Evolutionary conservation across 1,139 yeast genomes (phyloP), one percentile per base, ranked within the genome.

Genomic region (Hyphopichia buzzinii): DNA sequence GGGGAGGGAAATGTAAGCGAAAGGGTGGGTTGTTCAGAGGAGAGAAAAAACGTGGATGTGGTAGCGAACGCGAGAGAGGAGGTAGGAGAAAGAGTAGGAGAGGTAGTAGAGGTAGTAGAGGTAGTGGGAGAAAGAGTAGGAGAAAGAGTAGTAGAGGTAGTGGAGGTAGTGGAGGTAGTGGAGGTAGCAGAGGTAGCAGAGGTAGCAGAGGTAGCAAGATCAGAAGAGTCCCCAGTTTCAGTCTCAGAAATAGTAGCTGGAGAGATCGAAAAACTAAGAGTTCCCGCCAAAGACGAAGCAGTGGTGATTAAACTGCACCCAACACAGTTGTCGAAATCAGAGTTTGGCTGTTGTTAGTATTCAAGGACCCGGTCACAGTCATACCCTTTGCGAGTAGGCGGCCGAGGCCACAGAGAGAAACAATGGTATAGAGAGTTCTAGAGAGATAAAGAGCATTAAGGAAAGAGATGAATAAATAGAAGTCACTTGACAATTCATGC

Each of bases 281-380:
- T 59, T 14, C 62, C 59, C 13, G 48, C 48, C 11, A 54, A 41
- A n/a, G 50, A 40, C 27, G 29, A 28, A 7, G 47, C 49, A 4
- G 60, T 54, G 7, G 64, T 57, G 31, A 59, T 58, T 19, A 57
- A 39, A 12, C 43, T 40, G 30, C 57, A 52, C n/a, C 59, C 56
- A 38, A 42, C 56, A 37, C 54, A 52, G 26, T 50, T 42, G 13
- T 16, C 17, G 30, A 57, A 58, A 6, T 50, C 64, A 8, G 62
- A 42, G 31, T 58, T 57, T 17, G 39, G 39, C 62, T 58, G 33
- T 14, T n/a, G 45, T 44, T 44, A 42, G 47, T 17, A 26, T 17
- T 13, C 24, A 11, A 17, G 12, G 11, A 16, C 17, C 13, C 12
- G 14, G 13, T 26, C n/a, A 27, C 6, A 19, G 4, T 38, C 51